These are phyloP conservation scores for Coniosporium tulheliwenetii DNA, from an alignment of 2,329 filamentous ascomycete genomes.

Conservation along the genomic window DNA sequence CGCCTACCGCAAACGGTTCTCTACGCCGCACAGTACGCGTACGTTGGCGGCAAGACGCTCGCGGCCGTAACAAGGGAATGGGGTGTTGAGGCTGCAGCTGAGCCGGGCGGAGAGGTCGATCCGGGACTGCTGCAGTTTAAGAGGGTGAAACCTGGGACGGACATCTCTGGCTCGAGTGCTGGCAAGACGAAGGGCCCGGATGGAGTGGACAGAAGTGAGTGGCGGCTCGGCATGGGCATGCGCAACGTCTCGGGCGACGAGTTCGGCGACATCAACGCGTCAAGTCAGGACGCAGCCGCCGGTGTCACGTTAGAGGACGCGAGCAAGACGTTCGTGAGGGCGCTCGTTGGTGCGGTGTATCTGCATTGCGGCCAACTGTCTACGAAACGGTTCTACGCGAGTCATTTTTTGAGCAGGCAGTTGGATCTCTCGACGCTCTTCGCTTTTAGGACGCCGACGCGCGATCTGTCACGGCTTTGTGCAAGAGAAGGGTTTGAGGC, in stretches of 20 bases:
- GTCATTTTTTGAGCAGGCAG: constrained; percentile 51
- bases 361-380: constrained; percentile 64
- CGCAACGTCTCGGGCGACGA: not conserved
- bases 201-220: constrained; percentile 8
- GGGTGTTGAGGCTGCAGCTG: constrained; percentile 80
- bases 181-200: constrained; percentile 13
- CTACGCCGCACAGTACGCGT: constrained; percentile 74
- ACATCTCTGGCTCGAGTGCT: not conserved
- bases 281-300: not conserved
- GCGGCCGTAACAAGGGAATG: constrained; percentile 64
- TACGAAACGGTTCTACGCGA: constrained; percentile 68
- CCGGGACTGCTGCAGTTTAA: constrained; percentile 75
- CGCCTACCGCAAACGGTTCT: constrained; percentile 80
- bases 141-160: constrained; percentile 26
- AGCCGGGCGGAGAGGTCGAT: constrained; percentile 81
- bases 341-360: constrained; percentile 73
- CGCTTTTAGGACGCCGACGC: constrained; percentile 66
- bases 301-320: constrained; percentile 39
- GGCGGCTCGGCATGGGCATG: not conserved
- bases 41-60: constrained; percentile 60
- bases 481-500: constrained; percentile 76
- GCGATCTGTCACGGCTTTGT: constrained; percentile 72
- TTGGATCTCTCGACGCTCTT: constrained; percentile 58
- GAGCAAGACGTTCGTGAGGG: constrained; percentile 63
- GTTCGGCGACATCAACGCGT: not conserved